Conservation (phyloP, 257 asterid species). For the Solanum pinnatisectum region DNA sequence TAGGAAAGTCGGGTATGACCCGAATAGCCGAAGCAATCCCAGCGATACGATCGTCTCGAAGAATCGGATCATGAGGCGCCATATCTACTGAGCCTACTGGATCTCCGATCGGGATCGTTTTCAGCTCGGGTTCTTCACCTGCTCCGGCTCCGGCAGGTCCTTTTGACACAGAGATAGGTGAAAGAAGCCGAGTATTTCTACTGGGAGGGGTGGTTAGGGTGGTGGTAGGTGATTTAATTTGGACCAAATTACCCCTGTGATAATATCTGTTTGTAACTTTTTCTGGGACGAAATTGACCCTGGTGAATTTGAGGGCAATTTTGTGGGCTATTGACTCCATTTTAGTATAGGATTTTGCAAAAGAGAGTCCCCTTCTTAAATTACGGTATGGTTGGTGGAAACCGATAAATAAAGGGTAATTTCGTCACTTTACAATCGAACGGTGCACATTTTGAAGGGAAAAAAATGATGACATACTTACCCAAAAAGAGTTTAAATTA, state of each 20-base stretch:
- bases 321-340: conserved; percentile 21
- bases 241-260: conserved; percentile 21
- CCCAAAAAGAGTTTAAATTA: background rate
- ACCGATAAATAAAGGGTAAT: background rate
- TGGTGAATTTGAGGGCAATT: background rate
- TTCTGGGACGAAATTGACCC: conserved; percentile 25
- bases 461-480: background rate
- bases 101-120: conserved; percentile 1
- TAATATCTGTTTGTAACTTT: background rate
- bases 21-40: conserved; percentile 69
- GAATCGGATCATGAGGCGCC: conserved; percentile 30
- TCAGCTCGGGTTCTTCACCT: conserved; percentile 11
- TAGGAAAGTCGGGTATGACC: conserved; percentile 86
- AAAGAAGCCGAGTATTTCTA: background rate
- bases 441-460: background rate
- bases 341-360: background rate
- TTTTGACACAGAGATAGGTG: background rate
- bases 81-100: conserved; percentile 16
- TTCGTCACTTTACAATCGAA: background rate
- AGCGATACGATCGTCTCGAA: conserved; percentile 46
- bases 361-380: background rate
- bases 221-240: conserved; percentile 19
- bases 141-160: background rate
- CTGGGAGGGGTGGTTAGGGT: background rate
- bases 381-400: background rate